Percentiles rank a stretch among this genome's conserved stretches.
These are phyloP conservation scores for Hypoxylon subgilvum DNA, from an alignment of 495 filamentous ascomycete species.

Conservation along the genomic window DNA sequence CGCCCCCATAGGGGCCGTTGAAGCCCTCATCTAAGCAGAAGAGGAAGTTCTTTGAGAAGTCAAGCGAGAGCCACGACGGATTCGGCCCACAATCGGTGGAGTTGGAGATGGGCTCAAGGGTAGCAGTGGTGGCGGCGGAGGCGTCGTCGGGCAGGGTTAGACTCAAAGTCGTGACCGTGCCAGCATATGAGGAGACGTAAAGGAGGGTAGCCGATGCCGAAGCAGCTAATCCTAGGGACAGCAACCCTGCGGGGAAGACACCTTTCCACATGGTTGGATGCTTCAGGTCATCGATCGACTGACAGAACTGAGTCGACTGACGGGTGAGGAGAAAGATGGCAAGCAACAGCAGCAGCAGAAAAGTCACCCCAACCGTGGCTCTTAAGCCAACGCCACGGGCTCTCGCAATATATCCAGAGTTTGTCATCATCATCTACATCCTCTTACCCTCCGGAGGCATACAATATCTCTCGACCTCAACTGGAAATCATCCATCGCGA, in stretches of 20 bases:
- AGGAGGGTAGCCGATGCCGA: conserved; percentile 51
- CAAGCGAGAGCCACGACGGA: conserved; percentile 66
- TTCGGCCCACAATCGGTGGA: conserved; percentile 58
- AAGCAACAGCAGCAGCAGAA: conserved; percentile 13
- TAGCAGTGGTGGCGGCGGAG: conserved; percentile 29
- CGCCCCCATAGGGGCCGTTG: conserved; percentile 45
- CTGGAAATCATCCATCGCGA: conserved; percentile 21
- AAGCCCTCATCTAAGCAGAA: conserved; percentile 68
- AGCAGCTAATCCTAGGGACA: conserved; percentile 41
- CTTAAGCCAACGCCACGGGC: conserved; percentile 30
- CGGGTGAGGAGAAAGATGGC: conserved; percentile 32
- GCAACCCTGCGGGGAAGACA: conserved; percentile 40
- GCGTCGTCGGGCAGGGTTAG: conserved; percentile 44
- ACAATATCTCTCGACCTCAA: conserved; percentile 14
- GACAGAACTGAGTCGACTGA: conserved; percentile 29
- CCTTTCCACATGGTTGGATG: conserved; percentile 38
- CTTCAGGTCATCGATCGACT: conserved; percentile 27
- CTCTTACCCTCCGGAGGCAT: conserved; percentile 17
- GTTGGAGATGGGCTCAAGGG: conserved; percentile 46
- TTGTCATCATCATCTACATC: conserved; percentile 20
- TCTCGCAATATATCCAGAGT: conserved; percentile 22
- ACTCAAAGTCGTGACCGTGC: conserved; percentile 61
- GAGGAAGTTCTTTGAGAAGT: conserved; percentile 51
- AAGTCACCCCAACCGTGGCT: conserved; percentile 28
- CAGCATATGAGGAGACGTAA: conserved; percentile 67